Conservation (phyloP, 495 filamentous ascomycete genomes). For the Tuber indicum region DNA sequence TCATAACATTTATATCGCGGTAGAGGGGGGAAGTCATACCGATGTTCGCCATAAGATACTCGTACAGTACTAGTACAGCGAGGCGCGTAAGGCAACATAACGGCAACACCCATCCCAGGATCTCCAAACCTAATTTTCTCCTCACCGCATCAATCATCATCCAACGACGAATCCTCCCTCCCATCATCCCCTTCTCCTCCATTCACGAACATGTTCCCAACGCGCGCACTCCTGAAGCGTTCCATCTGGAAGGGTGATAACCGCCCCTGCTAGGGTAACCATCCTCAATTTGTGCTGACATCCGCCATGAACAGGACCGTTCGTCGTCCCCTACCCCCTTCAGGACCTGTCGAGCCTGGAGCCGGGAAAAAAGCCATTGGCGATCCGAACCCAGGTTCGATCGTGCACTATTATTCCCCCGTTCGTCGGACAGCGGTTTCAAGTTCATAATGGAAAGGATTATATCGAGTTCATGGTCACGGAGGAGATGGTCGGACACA, state of each 20-base stretch:
- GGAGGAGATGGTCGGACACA: slow-evolving; percentile 97
- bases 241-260: slow-evolving; percentile 56
- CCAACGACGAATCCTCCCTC: not conserved
- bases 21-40: too few relatives aligned
- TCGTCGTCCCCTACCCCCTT: slow-evolving; percentile 19
- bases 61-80: too few relatives aligned
- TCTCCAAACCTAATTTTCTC: not conserved
- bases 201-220: slow-evolving; percentile 50
- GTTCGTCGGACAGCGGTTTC: slow-evolving; percentile 89
- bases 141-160: not conserved
- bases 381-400: slow-evolving; percentile 83
- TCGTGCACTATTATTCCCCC: slow-evolving; percentile 90
- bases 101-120: not conserved
- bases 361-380: slow-evolving; percentile 54
- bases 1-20: too few relatives aligned
- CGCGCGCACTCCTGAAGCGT: slow-evolving; percentile 50
- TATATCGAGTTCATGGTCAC: slow-evolving; percentile 85
- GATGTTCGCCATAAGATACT: too few relatives aligned
- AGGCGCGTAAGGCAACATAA: not conserved
- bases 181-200: not conserved
- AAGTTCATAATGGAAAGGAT: slow-evolving; percentile 89
- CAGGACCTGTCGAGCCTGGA: not conserved
- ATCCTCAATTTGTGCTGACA: slow-evolving; percentile 11
- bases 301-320: slow-evolving; percentile 16
- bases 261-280: not conserved